Evolutionary conservation across 192 early-diverging fungal genomes (phyloP), one percentile per base, ranked within the genome.

Genomic region (Podochytrium sp.): DNA sequence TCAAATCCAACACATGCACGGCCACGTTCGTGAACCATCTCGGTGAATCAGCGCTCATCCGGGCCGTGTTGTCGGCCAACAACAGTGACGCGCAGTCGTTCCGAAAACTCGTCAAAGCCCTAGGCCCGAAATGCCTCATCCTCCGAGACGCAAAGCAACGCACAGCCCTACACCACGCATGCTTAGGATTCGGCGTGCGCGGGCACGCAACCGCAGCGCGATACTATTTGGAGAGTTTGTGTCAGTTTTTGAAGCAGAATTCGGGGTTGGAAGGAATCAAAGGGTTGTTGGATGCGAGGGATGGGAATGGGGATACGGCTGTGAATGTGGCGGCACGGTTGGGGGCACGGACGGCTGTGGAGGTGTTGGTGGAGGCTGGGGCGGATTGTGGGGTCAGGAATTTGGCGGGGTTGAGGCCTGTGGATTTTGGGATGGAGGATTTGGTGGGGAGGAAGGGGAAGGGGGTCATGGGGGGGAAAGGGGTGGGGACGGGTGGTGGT

Each of bases 151-250:
- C 87, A 65, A 82, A 87, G 57, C 85, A 90, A 67, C 92, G 94
- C 68, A 97, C 92, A 0, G 92, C 98, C 3, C 86, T 99, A 32
- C 97, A 99, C 74, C 97, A 99, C 73, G 90, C 97, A 23, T 90
- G 91, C 0, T 73, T 85, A 1, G 90, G 90, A 0, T 89, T 94
- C 3, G 88, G 86, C 3, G 81, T 84, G 64, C 85, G 91, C 33
- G 91, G 90, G 7, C 88, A 93, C 29, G 84, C 89, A 0, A 81
- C 86, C 64, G 91, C 94, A 2, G 88, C 89, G 3, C 81, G 86
- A 39, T 98, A 99, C 65, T 99, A 99, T 76, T 89, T 95, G 77
- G 93, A 99, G 73, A 90, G 91, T 72, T 55, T 95, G 2, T 29
- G 16, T 29, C 87, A 90, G 23, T 88, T 81, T 79, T 79, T 90